Evolutionary conservation across 78 protist genomes (phyloP), one percentile per base, ranked within the genome.

Genomic region (Blattamonas nauphoetae): DNA sequence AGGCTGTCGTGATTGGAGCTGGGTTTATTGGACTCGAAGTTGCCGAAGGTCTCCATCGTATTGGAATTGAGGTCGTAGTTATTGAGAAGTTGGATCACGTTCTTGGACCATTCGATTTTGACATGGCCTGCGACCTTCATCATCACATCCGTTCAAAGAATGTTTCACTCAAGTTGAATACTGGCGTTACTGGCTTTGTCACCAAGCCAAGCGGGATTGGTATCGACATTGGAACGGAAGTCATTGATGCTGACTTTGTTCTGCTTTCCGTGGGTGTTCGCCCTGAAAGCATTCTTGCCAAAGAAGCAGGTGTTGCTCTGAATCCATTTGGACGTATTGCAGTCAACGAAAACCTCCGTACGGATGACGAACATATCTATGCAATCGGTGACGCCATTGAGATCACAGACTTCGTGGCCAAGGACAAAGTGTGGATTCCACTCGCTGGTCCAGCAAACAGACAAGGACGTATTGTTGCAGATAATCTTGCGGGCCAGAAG

Each of bases 1-100:
- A 64, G 44, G 89, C 84, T 1, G 78, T 42, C 45, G 78, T 87
- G 41, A 81, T 84, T 6, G 94, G 94, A n/a, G 94, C 86, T 64
- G 95, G 95, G 45, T 93, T 91, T 77, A 88, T 93, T 46, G 95
- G 94, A 35, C 42, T 91, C 5, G 94, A 92, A 44, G 84, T 89
- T 85, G 89, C 89, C 41, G 93, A 90, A 41, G 45, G 33, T 5
- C 78, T 93, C 0, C 44, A 2, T n/a, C 45, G 1, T 4, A 45
- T 0, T 3, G 91, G 93, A 3, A 0, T 88, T 3, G 29, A 43
- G 41, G 81, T 35, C 55, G 79, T 85, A 0, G 34, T 92, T 0
- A 35, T 92, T 45, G 94, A 92, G 78, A 29, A 1, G 71, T n/a
- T 34, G 21, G 83, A 79, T n/a, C 91, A 88, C 82, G 46, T 92